Evolutionary conservation across 768 basidiomycete genomes (phyloP).

Genomic region (Steccherinum ochraceum): DNA sequence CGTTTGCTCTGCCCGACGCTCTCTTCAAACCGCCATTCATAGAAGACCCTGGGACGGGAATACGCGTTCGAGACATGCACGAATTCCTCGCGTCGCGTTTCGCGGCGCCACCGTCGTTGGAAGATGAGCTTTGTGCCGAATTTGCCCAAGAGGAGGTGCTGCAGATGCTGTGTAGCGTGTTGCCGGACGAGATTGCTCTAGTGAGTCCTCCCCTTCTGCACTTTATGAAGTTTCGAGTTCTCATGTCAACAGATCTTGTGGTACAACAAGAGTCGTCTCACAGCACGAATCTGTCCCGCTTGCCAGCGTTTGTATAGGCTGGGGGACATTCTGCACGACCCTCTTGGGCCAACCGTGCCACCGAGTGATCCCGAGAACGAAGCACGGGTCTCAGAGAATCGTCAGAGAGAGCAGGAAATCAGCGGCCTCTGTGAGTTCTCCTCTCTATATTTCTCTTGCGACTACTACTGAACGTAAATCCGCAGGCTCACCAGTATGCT

Average conservation of each 20-base stretch:
- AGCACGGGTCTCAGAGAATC: neutral
- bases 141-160: slow-evolving; percentile 72
- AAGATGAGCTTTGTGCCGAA: slow-evolving; percentile 67
- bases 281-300: slow-evolving; percentile 69
- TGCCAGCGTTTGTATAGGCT: slow-evolving; percentile 68
- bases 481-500: slow-evolving; percentile 73
- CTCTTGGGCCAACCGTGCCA: slow-evolving; percentile 3
- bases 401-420: slow-evolving; percentile 57
- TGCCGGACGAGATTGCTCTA: slow-evolving; percentile 67
- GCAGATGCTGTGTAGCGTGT: slow-evolving; percentile 61
- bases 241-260: slow-evolving; percentile 53
- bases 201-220: slow-evolving; percentile 32
- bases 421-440: slow-evolving; percentile 67
- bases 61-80: slow-evolving; percentile 62
- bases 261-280: slow-evolving; percentile 79
- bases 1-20: slow-evolving; percentile 10
- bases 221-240: neutral
- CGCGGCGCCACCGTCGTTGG: slow-evolving; percentile 54
- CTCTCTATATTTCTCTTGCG: neutral
- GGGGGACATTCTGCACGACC: slow-evolving; percentile 57
- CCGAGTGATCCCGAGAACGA: slow-evolving; percentile 13
- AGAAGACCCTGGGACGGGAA: slow-evolving; percentile 73
- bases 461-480: neutral
- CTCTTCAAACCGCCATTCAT: slow-evolving; percentile 47
- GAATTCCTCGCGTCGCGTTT: slow-evolving; percentile 64